Conservation (phyloP, 139 green algal genomes). For the Deuterostichococcus epilithicus region DNA sequence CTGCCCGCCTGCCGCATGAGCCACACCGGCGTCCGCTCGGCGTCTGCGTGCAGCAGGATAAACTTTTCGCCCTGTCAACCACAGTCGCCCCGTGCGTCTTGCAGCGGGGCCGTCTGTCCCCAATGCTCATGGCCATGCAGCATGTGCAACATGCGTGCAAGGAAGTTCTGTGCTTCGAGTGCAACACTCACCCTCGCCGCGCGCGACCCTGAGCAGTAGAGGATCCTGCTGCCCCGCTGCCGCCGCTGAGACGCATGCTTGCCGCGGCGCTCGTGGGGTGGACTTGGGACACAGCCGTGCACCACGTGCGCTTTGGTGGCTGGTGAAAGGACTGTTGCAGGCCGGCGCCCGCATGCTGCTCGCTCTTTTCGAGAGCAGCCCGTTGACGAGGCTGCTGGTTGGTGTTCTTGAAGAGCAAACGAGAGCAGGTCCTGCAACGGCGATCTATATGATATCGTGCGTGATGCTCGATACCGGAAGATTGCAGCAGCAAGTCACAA, state of each 20-base stretch:
- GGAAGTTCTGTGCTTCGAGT: too few species aligned
- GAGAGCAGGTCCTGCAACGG: too few species aligned
- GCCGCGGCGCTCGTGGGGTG: neutral
- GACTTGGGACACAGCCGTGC: neutral
- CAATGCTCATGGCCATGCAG: neutral
- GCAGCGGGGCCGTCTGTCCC: neutral
- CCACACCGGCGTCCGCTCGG: conserved; percentile 96
- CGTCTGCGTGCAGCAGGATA: conserved; percentile 51
- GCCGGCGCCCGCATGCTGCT: too few species aligned
- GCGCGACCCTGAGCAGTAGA: conserved; percentile 80
- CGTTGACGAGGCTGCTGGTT: too few species aligned
- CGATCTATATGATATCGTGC: too few species aligned
- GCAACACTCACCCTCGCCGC: conserved; percentile 64
- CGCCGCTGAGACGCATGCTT: neutral
- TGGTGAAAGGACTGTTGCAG: too few species aligned
- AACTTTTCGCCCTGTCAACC: neutral
- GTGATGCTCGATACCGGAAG: too few species aligned
- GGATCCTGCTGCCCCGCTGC: conserved; percentile 46
- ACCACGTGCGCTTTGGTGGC: too few species aligned
- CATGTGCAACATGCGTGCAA: neutral
- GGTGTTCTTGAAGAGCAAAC: too few species aligned
- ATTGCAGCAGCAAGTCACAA: too few species aligned
- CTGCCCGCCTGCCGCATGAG: conserved; percentile 97
- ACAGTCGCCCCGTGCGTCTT: neutral
- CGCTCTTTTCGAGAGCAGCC: too few species aligned